phyloP scores from a whole-genome alignment of 2,329 filamentous ascomycete species.

The Diaporthe sp. region DNA sequence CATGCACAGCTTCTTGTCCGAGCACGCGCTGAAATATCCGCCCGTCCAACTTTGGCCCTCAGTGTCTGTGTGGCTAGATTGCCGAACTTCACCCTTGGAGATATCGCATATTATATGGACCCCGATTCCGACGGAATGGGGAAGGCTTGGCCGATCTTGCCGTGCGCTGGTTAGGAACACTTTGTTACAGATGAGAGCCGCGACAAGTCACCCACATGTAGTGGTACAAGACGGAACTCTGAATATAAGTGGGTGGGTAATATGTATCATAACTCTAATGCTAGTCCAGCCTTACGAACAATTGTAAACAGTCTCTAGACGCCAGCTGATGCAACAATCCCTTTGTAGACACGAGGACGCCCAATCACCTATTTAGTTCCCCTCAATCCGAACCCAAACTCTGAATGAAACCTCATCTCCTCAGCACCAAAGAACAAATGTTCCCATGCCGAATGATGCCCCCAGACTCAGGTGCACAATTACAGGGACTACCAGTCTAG shows the following conservation, averaged over 20 bases:
- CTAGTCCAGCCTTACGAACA: not conserved
- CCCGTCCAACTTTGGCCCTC: not conserved
- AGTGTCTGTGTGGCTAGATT: not conserved
- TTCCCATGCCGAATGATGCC: not conserved
- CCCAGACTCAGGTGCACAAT: not conserved
- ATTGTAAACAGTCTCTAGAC: not conserved
- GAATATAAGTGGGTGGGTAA: not conserved
- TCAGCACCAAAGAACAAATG: not conserved
- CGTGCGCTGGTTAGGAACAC: not conserved
- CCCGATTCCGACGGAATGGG: not conserved
- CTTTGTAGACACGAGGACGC: not conserved
- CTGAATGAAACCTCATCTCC: not conserved
- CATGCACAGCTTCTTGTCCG: not conserved
- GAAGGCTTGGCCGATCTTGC: not conserved
- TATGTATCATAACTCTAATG: slow-evolving; percentile 1
- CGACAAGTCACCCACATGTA: too few relatives aligned
- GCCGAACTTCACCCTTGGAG: slow-evolving; percentile 1
- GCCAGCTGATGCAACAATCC: slow-evolving; percentile 16
- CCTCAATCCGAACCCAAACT: not conserved
- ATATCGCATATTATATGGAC: not conserved
- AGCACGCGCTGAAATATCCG: not conserved
- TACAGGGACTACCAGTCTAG: slow-evolving; percentile 44
- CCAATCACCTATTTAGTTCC: not conserved
- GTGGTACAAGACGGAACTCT: not conserved
- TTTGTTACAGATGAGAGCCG: not conserved